Conservation (phyloP, 495 filamentous ascomycete species). For the Talaromyces stipitatus region DNA sequence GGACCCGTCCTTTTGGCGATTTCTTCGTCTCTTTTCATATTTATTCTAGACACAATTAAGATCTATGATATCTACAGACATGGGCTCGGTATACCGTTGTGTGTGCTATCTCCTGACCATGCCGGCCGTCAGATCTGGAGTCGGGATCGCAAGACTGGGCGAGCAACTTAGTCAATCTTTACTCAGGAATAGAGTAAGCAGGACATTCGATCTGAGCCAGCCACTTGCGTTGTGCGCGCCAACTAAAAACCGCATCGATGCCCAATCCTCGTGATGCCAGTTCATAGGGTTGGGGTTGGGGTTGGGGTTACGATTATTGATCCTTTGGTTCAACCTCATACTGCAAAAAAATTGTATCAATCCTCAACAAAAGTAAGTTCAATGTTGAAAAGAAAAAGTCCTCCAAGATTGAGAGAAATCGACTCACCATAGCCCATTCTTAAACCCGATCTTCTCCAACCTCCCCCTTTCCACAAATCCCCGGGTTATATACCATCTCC, state of each 20-base stretch:
- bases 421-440: not conserved
- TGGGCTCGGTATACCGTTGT: too few species aligned
- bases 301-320: too few species aligned
- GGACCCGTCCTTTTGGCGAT: not conserved
- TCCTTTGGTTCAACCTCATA: too few species aligned
- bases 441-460: conserved; percentile 18
- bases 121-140: too few species aligned
- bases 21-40: not conserved
- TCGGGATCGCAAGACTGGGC: too few species aligned
- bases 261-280: not conserved
- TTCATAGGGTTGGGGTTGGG: not conserved
- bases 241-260: not conserved
- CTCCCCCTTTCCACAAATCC: conserved; percentile 20
- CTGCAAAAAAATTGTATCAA: not conserved
- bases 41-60: too few species aligned
- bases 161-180: too few species aligned
- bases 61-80: too few species aligned
- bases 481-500: conserved; percentile 16
- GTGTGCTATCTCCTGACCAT: too few species aligned
- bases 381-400: not conserved
- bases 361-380: not conserved
- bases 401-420: not conserved
- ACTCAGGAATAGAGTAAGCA: too few species aligned
- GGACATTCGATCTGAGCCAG: not conserved
- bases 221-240: not conserved